phyloP scores from a whole-genome alignment of 1,139 yeast species.

The Eremothecium cymbalariae region DNA sequence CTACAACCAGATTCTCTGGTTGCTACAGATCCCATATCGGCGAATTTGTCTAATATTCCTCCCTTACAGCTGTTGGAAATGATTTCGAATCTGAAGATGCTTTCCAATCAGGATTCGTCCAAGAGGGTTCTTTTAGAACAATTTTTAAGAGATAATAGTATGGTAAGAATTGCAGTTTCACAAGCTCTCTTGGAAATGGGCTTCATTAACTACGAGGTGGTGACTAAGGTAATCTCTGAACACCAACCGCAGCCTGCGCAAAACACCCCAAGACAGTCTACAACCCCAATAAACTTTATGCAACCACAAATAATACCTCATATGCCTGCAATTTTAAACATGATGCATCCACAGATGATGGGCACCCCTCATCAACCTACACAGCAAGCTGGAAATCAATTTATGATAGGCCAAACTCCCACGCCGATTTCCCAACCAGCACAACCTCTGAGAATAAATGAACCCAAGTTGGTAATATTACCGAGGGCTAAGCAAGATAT shows the following conservation, averaged over 20 bases:
- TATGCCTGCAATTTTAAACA: conserved; percentile 1
- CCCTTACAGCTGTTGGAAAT: conserved; percentile 64
- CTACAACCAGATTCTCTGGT: conserved; percentile 39
- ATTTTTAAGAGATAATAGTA: conserved; percentile 45
- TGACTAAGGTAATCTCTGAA: conserved; percentile 37
- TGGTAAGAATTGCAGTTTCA: conserved; percentile 50
- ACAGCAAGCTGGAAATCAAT: background rate
- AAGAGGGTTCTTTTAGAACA: conserved; percentile 41
- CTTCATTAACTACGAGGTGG: conserved; percentile 55
- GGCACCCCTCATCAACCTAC: conserved; percentile 3
- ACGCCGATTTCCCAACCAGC: conserved; percentile 23
- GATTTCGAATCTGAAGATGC: conserved; percentile 51
- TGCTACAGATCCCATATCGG: conserved; percentile 37
- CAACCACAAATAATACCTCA: conserved; percentile 12
- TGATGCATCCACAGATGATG: conserved; percentile 5
- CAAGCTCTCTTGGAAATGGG: conserved; percentile 76
- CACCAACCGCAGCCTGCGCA: conserved; percentile 12
- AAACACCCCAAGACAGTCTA: conserved; percentile 8
- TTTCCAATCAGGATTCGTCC: conserved; percentile 42
- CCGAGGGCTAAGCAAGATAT: conserved; percentile 53
- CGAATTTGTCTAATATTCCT: conserved; percentile 51
- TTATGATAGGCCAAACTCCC: conserved; percentile 19
- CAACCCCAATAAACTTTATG: conserved; percentile 12
- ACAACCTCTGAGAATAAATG: conserved; percentile 13
- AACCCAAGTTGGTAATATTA: conserved; percentile 20